Percentiles rank a stretch among this genome's conserved stretches.
These are phyloP conservation scores for Colletotrichum tofieldiae DNA, from an alignment of 2,329 filamentous ascomycete genomes.

Conservation along the genomic window DNA sequence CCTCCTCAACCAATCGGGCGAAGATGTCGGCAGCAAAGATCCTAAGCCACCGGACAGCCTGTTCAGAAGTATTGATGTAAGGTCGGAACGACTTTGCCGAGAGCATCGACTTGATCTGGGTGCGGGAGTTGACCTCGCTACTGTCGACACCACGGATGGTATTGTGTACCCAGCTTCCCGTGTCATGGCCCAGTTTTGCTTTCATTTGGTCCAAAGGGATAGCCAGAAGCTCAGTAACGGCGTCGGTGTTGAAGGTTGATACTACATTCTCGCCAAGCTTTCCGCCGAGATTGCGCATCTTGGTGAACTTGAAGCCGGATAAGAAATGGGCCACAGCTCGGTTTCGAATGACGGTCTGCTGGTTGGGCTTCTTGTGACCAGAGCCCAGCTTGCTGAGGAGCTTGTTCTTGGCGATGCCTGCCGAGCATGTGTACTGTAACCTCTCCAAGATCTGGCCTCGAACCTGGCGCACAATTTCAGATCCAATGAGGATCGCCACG, in stretches of 20 bases:
- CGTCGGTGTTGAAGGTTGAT: conserved; percentile 85
- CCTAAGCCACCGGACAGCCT: conserved; percentile 86
- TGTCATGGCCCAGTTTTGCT: conserved; percentile 85
- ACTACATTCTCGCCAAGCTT: conserved; percentile 92
- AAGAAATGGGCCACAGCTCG: conserved; percentile 86
- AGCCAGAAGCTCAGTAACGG: conserved; percentile 80
- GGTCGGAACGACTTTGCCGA: conserved; percentile 96
- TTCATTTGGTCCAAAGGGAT: conserved; percentile 84
- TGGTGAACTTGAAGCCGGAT: conserved; percentile 90
- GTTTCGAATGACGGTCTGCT: conserved; percentile 93
- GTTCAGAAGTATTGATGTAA: conserved; percentile 82
- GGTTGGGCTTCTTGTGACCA: conserved; percentile 92
- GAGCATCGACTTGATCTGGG: conserved; percentile 97
- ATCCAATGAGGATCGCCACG: conserved; percentile 86
- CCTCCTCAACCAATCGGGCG: conserved; percentile 90
- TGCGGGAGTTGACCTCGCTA: conserved; percentile 91
- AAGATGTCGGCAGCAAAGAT: conserved; percentile 96
- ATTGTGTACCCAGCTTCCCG: conserved; percentile 87
- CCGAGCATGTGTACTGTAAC: conserved; percentile 92
- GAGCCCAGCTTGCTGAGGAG: conserved; percentile 96
- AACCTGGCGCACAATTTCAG: conserved; percentile 87
- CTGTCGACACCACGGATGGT: conserved; percentile 88
- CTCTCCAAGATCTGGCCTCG: conserved; percentile 77
- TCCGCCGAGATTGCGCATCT: conserved; percentile 94
- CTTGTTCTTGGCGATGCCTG: conserved; percentile 91